Percentiles rank a stretch among this genome's conserved stretches.
Conservation (phyloP, 306 rosid species). For the Cajanus cajan region DNA sequence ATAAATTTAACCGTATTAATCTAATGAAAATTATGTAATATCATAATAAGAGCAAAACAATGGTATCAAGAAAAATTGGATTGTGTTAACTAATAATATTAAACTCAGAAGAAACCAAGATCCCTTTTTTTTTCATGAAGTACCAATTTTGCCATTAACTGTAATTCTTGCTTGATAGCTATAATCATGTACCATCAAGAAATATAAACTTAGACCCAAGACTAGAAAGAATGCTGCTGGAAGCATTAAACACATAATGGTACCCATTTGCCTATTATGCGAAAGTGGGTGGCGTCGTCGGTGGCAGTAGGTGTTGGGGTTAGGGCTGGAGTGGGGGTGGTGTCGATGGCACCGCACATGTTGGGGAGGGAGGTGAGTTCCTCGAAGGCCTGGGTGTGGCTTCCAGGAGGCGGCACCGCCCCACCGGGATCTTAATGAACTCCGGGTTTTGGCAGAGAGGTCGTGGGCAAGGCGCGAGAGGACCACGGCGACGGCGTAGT, state of each 20-base stretch:
- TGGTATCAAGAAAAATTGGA: not conserved
- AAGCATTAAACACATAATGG: not conserved
- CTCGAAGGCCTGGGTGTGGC: no score
- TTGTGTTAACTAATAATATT: not conserved
- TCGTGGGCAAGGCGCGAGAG: no score
- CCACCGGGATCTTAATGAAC: no score
- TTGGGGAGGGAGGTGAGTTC: no score
- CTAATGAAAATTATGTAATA: not conserved
- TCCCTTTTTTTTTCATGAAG: not conserved
- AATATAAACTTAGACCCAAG: not conserved
- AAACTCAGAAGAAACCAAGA: not conserved
- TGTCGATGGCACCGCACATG: no score
- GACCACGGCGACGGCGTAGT: no score
- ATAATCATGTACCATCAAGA: not conserved
- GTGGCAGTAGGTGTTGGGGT: no score
- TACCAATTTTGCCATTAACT: not conserved
- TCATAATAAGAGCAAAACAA: not conserved
- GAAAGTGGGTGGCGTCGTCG: no score
- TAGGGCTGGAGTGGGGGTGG: no score
- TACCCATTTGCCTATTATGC: no score
- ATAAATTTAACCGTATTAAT: not conserved
- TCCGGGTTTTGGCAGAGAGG: no score
- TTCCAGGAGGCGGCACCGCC: no score
- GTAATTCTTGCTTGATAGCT: not conserved
- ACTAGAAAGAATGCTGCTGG: not conserved